These are phyloP conservation scores for Aureobasidium melanogenum DNA, from an alignment of 2,329 filamentous ascomycete species.

Conservation along the genomic window DNA sequence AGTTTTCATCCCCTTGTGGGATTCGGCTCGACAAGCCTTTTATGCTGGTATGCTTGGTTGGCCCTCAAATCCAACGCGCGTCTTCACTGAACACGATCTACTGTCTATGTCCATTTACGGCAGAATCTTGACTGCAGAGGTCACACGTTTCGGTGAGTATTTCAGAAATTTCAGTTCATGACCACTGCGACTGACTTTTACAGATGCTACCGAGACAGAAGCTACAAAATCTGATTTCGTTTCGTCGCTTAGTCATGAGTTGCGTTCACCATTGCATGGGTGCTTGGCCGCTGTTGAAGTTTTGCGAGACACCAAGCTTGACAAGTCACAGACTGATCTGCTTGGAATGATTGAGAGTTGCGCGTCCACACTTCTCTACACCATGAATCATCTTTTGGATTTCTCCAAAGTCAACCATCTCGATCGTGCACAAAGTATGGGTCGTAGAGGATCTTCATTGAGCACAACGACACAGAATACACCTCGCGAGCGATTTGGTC, in stretches of 20 bases:
- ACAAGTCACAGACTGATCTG: conserved; percentile 28
- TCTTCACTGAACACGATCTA: conserved; percentile 17
- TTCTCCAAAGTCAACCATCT: conserved; percentile 15
- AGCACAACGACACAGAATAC: too few species aligned
- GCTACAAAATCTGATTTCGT: conserved; percentile 33
- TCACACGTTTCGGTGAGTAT: conserved; percentile 30
- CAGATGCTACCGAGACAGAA: conserved; percentile 39
- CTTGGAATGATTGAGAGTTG: conserved; percentile 38
- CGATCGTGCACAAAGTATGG: background rate
- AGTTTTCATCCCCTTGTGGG: conserved; percentile 42
- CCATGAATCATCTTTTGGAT: conserved; percentile 19
- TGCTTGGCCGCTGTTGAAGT: conserved; percentile 28
- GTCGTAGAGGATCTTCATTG: background rate
- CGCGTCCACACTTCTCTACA: conserved; percentile 38
- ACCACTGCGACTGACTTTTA: background rate
- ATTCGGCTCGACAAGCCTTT: conserved; percentile 32
- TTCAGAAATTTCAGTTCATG: too few species aligned
- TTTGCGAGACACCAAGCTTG: conserved; percentile 31
- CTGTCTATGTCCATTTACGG: conserved; percentile 35
- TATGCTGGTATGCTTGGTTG: conserved; percentile 34
- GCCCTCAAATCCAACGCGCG: conserved; percentile 30
- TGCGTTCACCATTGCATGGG: conserved; percentile 21
- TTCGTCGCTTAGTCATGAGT: conserved; percentile 32
- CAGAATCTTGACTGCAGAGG: conserved; percentile 48
- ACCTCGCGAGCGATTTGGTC: too few species aligned